Base-by-base conservation (phyloP, 768 basidiomycete genomes). In the Symmetrospora coprosmae region DNA sequence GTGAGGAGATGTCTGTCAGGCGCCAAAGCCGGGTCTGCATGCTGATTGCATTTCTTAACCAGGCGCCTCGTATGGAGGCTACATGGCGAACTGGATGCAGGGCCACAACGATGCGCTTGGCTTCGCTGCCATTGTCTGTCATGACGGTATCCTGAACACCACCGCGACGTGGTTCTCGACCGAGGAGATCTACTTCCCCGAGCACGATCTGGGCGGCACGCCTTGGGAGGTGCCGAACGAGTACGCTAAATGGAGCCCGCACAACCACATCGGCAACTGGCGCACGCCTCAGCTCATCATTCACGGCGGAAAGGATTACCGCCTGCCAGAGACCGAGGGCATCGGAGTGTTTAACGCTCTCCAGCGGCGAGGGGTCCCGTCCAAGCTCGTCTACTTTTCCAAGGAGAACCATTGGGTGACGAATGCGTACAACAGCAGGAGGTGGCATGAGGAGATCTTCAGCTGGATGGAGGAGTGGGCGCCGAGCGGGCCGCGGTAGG, bases 371-470 rank as follows among this genome's bases (percentile, higher is more conserved):
- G 63, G 65, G 38, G 37, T 69, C 25, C 69, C 66, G 2, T 59
- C 52, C 23, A 61, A 66, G 2, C 63, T 69, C 25, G 37, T 91
- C 34, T 87, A 83, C 78, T 91, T 90, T 74, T 86, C 87, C 0
- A 81, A 85, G 65, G 90, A 92, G 73, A 92, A 90, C 65, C 23
- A 39, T 31, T 53, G 33, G 67, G 85, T 86, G 69, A 74, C 92
- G 71, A 88, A 89, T 71, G 67, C 72, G 0, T 62, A 60, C 17
- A 76, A 75, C 66, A 71, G 70, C n/a, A 31, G 68, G 5, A 67
- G 66, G 47, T 97, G 92, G 92, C 87, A 96, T 73, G 77, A 85
- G 65, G 92, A 99, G 71, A 84, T 97, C 13, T 84, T 99, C 74
- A 78, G 80, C 62, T 97, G 88, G 88, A 83, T 94, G 63, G 80